Base-by-base conservation (phyloP, 2,329 filamentous ascomycete genomes). In the Penicillium sp. region DNA sequence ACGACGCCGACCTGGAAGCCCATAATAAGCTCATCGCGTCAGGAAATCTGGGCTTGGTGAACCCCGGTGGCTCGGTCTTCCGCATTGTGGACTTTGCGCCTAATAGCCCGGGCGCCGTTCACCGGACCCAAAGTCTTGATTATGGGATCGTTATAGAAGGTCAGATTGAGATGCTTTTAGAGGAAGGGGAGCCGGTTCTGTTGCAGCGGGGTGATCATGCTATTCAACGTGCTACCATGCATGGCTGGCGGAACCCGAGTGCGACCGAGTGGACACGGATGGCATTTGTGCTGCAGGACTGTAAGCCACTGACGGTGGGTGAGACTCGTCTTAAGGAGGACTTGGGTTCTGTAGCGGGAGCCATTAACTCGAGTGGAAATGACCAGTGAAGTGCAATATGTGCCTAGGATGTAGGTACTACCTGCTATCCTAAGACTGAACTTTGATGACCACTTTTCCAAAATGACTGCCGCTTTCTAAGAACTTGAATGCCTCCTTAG, bases 121-220 rank as follows among this genome's bases (percentile, higher is more conserved):
- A 85, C 61, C 77, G 82, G 13, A 84, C 82, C 0, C 76, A 81
- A 61, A 81, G 76, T 39, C 69, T 85, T 3, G 83, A 85, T 63
- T 85, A 81, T 59, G 83, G 82, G 3, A 75, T 84, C 52, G 76
- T 85, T 3, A 63, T 85, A 7, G 82, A 85, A 61, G 83, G 83
- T 1, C 74, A 77, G 62, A 65, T 85, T 27, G 81, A 83, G 58
- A 73, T 84, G 69, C 54, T 79, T 3, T 68, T 85, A 4, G 83
- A 84, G 57, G 78, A 78, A n/a, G 82, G 83, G 1, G 81, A 80
- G 55, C 74, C 67, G 49, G 74, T 74, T 45, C 55, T 73, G 24
- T 72, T 86, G 76, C 71, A 73, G 47, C 71, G 76, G 11, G 83
- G 83, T 3, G 83, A 86, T 63, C 71, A 84, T n/a, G 79, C 79